phyloP scores from a whole-genome alignment of 768 basidiomycete species.

The Strobilomyces dryophilus region DNA sequence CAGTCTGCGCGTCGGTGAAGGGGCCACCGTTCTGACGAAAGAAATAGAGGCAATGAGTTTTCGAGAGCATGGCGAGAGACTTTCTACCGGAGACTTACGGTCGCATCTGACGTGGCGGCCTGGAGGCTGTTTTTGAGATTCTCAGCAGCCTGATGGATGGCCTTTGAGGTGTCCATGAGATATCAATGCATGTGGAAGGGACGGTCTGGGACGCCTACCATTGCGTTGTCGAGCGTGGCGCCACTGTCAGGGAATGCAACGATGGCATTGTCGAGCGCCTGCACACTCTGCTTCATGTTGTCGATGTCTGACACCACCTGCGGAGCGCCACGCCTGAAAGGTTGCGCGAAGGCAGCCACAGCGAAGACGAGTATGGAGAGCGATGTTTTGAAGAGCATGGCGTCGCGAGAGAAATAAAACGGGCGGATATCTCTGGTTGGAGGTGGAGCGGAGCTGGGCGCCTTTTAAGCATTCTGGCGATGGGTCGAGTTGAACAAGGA shows the following conservation, averaged over 20 bases:
- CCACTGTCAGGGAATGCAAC: neutral
- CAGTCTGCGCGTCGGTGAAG: neutral
- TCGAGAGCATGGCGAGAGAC: neutral
- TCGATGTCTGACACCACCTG: neutral
- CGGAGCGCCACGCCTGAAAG: constrained; percentile 3
- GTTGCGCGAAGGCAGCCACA: constrained; percentile 7
- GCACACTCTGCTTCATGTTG: rapidly evolving
- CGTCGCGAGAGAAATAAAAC: neutral
- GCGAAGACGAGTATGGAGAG: constrained; percentile 11
- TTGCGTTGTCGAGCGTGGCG: rapidly evolving
- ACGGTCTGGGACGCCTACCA: neutral
- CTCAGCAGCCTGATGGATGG: rapidly evolving
- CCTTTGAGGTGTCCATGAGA: neutral
- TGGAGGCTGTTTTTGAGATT: rapidly evolving
- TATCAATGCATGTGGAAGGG: neutral
- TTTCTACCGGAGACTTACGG: neutral
- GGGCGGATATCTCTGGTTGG: neutral
- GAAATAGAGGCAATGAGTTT: too few relatives aligned
- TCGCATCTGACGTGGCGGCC: neutral
- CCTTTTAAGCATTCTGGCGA: constrained; percentile 1
- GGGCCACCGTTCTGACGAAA: neutral
- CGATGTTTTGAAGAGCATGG: constrained; percentile 12
- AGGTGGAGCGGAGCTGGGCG: neutral
- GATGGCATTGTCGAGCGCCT: neutral
- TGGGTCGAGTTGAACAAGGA: neutral